Conservation (phyloP, 2,329 filamentous ascomycete species). For the Alternaria brassicae region DNA sequence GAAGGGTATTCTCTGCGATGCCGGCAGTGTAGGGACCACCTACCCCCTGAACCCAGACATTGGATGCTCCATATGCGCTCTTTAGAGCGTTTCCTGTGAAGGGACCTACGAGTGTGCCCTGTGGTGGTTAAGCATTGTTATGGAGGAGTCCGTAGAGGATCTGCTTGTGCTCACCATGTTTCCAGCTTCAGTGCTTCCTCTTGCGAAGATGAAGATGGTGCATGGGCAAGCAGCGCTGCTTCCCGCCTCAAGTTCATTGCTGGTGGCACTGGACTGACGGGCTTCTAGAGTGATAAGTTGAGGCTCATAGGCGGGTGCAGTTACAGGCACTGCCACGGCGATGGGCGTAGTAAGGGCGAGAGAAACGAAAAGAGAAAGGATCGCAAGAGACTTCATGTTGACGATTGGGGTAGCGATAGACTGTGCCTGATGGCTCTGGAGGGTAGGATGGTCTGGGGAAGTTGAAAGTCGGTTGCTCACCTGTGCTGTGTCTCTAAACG, state of each 20-base stretch:
- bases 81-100: conserved; percentile 23
- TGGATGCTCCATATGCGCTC: conserved; percentile 11
- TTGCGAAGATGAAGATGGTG: conserved; percentile 31
- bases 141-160: background rate
- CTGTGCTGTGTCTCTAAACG: background rate
- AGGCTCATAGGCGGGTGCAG: background rate
- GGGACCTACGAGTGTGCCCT: conserved; percentile 4
- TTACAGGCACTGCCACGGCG: background rate
- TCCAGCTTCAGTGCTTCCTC: conserved; percentile 26
- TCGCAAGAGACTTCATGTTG: conserved; percentile 13
- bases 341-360: conserved; percentile 7
- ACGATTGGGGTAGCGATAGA: background rate
- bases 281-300: conserved; percentile 2
- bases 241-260: conserved; percentile 25
- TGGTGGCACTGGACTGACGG: conserved; percentile 14
- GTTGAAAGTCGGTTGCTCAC: background rate
- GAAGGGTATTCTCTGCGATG: conserved; percentile 42
- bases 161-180: conserved; percentile 23
- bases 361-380: conserved; percentile 5
- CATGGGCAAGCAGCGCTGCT: conserved; percentile 21
- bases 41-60: conserved; percentile 36
- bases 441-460: background rate
- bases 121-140: background rate
- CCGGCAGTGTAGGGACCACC: conserved; percentile 45
- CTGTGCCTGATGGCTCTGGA: background rate